These are phyloP conservation scores for Kregervanrija delftensis DNA, from an alignment of 805 yeast genomes.

Conservation along the genomic window DNA sequence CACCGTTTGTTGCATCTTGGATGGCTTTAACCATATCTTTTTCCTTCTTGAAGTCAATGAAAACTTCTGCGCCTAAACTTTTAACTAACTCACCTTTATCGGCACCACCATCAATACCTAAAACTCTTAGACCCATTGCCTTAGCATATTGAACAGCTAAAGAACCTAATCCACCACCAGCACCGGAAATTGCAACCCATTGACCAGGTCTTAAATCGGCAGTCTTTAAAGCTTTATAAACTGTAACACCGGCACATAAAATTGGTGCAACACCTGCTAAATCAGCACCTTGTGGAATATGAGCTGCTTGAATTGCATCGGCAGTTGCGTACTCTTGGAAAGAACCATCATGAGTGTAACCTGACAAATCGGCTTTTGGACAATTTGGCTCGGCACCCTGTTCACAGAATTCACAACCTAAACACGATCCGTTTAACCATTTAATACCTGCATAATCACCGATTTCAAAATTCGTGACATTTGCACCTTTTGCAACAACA, in stretches of 20 bases:
- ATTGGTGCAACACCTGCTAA: slow-evolving; percentile 74
- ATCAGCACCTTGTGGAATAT: slow-evolving; percentile 67
- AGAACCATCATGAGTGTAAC: slow-evolving; percentile 86
- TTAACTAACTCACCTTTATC: slow-evolving; percentile 51
- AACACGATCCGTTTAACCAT: slow-evolving; percentile 77
- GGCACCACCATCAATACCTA: slow-evolving; percentile 72
- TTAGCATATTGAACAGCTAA: slow-evolving; percentile 71
- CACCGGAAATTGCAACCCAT: slow-evolving; percentile 76
- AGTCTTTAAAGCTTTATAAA: slow-evolving; percentile 82
- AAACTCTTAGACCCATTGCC: slow-evolving; percentile 68
- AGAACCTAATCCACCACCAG: slow-evolving; percentile 79
- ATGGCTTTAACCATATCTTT: slow-evolving; percentile 37
- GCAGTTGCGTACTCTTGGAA: slow-evolving; percentile 90
- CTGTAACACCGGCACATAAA: slow-evolving; percentile 88
- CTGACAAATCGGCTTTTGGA: slow-evolving; percentile 64
- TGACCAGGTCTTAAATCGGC: slow-evolving; percentile 71
- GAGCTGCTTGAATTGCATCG: slow-evolving; percentile 81
- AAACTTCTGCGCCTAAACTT: slow-evolving; percentile 57
- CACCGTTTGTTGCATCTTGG: slow-evolving; percentile 40
- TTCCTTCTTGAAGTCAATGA: slow-evolving; percentile 44
- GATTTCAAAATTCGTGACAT: slow-evolving; percentile 62
- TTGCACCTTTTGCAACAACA: slow-evolving; percentile 69
- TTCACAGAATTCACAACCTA: slow-evolving; percentile 70
- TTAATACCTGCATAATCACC: slow-evolving; percentile 82
- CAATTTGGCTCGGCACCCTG: slow-evolving; percentile 66